Base-by-base conservation (phyloP, 2,329 filamentous ascomycete species). In the Sarocladium kiliense region DNA sequence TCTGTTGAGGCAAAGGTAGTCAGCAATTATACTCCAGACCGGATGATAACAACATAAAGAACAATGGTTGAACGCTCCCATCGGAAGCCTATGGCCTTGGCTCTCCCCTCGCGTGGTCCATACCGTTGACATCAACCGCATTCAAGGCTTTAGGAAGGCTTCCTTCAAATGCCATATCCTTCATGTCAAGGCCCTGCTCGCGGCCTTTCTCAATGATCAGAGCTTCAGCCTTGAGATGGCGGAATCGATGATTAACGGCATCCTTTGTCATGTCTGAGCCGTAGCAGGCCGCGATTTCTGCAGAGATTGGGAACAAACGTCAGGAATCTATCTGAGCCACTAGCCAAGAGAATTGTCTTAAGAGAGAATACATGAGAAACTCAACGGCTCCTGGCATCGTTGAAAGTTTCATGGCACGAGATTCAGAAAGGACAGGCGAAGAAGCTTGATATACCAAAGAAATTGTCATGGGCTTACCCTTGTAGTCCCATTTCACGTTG, bases 401-500 rank as follows among this genome's bases (percentile, higher is more conserved):
- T n/a, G n/a, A n/a, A n/a, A n/a, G n/a, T n/a, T n/a, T n/a, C n/a
- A n/a, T n/a, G n/a, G n/a, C n/a, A n/a, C n/a, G n/a, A n/a, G n/a
- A n/a, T n/a, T n/a, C n/a, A 19, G n/a, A 39, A 6, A 39, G 9
- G 36, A 39, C 5, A 61, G 62, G 61, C 61, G 59, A 62, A 60
- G 60, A 61, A 19, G 23, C n/a, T 44, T 23, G 44, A 37, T 25
- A 34, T 39, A 30, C 19, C 25, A 47, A 45, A 27, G 26, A 19
- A 49, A 19, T 26, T 6, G 57, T 41, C 37, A 45, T 23, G 21
- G 36, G 36, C 59, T 30, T 50, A 87, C 84, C 81, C 63, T 78
- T 80, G 66, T 80, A 85, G 65, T 86, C 81, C 54, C 85, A 77
- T 58, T 78, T 81, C 0, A 80, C 63, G 0, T 72, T 71, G 0